Conservation (phyloP, 2,329 filamentous ascomycete genomes). For the Escovopsis sp. region DNA sequence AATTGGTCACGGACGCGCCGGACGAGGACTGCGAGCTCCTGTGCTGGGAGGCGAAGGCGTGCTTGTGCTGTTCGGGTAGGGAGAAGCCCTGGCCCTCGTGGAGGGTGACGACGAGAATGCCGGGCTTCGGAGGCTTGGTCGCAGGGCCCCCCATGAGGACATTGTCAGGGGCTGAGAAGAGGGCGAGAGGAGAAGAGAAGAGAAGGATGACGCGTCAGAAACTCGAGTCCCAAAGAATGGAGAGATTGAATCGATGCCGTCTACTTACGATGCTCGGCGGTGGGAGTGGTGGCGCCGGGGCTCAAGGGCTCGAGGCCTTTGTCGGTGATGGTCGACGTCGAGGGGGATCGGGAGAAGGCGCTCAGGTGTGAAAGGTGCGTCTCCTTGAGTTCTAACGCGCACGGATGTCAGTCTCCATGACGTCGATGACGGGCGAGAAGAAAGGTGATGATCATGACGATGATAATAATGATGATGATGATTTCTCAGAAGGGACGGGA, state of each 20-base stretch:
- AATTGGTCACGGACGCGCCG: constrained; percentile 35
- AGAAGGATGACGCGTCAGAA: too few species aligned
- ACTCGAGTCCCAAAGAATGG: neutral
- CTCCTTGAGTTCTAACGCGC: constrained; percentile 63
- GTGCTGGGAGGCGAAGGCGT: constrained; percentile 57
- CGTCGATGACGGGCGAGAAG: neutral
- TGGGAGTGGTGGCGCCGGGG: constrained; percentile 40
- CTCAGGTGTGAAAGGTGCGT: constrained; percentile 86
- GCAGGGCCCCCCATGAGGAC: constrained; percentile 59
- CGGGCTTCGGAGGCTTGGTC: constrained; percentile 62
- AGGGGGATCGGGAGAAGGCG: constrained; percentile 83
- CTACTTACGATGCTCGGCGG: constrained; percentile 66
- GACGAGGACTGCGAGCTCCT: constrained; percentile 61
- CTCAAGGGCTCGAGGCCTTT: constrained; percentile 45
- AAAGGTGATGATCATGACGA: neutral
- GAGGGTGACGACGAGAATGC: constrained; percentile 90
- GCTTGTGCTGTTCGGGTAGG: constrained; percentile 77
- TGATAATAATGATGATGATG: neutral
- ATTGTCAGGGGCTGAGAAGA: constrained; percentile 60
- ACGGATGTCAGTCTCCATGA: neutral
- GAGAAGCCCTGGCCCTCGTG: constrained; percentile 88
- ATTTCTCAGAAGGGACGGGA: neutral
- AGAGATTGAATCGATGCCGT: constrained; percentile 16
- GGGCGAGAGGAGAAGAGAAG: neutral
- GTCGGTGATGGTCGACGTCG: constrained; percentile 73